These are phyloP conservation scores for Yarrowia sp. DNA, from an alignment of 805 yeast genomes.

Conservation along the genomic window DNA sequence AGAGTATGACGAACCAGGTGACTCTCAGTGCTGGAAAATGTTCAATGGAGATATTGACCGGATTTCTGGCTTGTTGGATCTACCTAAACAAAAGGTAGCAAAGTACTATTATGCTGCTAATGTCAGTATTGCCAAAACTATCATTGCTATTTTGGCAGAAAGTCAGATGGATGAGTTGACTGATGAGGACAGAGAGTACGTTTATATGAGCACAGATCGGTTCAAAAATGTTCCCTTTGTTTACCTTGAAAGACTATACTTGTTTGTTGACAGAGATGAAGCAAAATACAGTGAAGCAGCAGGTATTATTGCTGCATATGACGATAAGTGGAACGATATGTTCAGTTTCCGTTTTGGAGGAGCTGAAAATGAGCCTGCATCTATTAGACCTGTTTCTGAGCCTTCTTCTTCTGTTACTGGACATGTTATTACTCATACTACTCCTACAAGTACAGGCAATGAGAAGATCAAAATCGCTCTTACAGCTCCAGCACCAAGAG, in stretches of 20 bases:
- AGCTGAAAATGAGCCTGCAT: not conserved
- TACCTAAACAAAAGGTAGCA: constrained; percentile 10
- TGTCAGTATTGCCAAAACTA: constrained; percentile 6
- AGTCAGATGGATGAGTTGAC: not conserved
- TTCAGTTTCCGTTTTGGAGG: not conserved
- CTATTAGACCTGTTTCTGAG: not conserved
- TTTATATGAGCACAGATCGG: not conserved
- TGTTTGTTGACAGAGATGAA: constrained; percentile 6
- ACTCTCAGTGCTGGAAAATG: constrained; percentile 19
- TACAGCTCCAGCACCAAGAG: constrained; percentile 7
- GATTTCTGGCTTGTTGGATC: not conserved
- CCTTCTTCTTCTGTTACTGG: not conserved
- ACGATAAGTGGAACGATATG: constrained; percentile 17
- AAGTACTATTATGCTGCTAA: constrained; percentile 19
- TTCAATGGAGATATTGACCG: constrained; percentile 3
- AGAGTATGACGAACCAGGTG: constrained; percentile 6
- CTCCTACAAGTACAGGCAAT: not conserved
- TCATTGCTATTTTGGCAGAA: not conserved
- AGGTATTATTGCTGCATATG: not conserved
- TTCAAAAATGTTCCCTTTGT: constrained; percentile 3
- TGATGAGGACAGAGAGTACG: not conserved
- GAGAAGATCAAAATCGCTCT: not conserved
- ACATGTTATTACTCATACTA: not conserved
- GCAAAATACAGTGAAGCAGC: not conserved
- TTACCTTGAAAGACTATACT: not conserved